Base-by-base conservation (phyloP, 2,329 filamentous ascomycete genomes). In the Epichloe amarillans region DNA sequence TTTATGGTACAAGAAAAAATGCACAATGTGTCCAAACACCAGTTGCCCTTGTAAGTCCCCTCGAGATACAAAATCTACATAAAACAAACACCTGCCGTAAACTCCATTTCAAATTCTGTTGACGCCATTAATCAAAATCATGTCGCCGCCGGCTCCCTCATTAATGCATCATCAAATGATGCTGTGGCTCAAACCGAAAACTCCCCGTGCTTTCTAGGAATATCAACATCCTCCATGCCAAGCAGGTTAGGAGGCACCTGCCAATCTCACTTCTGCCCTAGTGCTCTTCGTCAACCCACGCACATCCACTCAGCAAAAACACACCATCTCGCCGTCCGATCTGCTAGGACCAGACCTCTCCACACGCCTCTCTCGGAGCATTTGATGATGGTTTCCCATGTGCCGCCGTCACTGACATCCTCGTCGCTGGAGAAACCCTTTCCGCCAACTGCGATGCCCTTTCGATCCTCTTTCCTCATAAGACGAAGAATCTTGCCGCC, bases 311-410 rank as follows among this genome's bases (percentile, higher is more conserved):
- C 87, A 0, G 86, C 86, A 73, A 93, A 93, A n/a, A 94, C 88
- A 62, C 88, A 93, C 88, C 88, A 94, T 58, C 87, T 75, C 43
- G 87, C 87, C 53, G 84, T 90, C 50, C 88, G 77, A 69, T 94
- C 88, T 6, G 88, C 88, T 51, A 93, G 72, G 42, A 94, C 88
- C 54, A 94, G 68, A 1, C 86, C 87, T 56, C 88, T 76, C 87
- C 88, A 94, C 15, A 82, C 77, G 2, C 88, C 88, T 54, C 79
- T 77, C 69, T 94, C 88, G 1, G 84, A 86, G 68, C 88, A 88
- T 70, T 94, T 94, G 69, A 94, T 90, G 46, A 91, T 88, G 6
- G 88, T 93, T 71, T 93, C 88, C 87, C 88, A 94, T 5, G 80
- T 82, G 40, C 82, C 86, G 17, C 85, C 86, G 57, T 88, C 81